Evolutionary conservation across 164 flowering plant species (phyloP).

Genomic region (Sextonia rubra): DNA sequence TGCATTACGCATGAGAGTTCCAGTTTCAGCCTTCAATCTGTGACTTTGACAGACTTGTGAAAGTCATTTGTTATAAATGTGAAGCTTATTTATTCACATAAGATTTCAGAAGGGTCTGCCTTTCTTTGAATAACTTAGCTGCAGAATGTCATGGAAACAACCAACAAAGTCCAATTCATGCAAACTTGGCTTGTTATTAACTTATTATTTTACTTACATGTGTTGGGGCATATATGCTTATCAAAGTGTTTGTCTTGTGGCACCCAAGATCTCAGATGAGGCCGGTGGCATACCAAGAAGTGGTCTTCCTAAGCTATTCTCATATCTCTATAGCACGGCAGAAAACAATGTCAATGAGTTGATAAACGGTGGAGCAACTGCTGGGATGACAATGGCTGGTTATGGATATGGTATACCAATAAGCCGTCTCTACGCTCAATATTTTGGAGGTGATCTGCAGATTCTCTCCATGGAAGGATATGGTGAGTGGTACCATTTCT

Average conservation of each 20-base stretch:
- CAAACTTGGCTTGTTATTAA: too few relatives aligned
- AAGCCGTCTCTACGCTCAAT: slow-evolving; percentile 92
- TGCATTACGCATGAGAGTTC: too few relatives aligned
- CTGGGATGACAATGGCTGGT: slow-evolving; percentile 83
- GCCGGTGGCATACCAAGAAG: slow-evolving; percentile 98
- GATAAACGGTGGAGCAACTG: slow-evolving; percentile 37
- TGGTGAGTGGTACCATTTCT: slow-evolving; percentile 45
- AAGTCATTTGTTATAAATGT: too few relatives aligned
- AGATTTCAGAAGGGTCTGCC: too few relatives aligned
- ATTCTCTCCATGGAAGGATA: slow-evolving; percentile 99
- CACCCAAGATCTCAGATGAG: slow-evolving; percentile 82
- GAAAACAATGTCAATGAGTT: slow-evolving; percentile 64
- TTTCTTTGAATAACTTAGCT: too few relatives aligned
- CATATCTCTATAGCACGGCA: slow-evolving; percentile 97
- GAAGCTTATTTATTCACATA: too few relatives aligned
- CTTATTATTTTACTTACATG: neutral
- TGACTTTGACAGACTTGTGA: too few relatives aligned
- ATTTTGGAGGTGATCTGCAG: slow-evolving; percentile 97
- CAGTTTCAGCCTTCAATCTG: too few relatives aligned
- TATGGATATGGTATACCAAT: slow-evolving; percentile 97
- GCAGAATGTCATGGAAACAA: too few relatives aligned
- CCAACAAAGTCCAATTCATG: too few relatives aligned
- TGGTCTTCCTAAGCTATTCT: slow-evolving; percentile 87
- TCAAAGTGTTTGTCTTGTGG: neutral
- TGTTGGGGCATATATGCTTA: neutral